Evolutionary conservation across 192 early-diverging fungal genomes (phyloP), one percentile per base, ranked within the genome.

Genomic region (Backusella circina): DNA sequence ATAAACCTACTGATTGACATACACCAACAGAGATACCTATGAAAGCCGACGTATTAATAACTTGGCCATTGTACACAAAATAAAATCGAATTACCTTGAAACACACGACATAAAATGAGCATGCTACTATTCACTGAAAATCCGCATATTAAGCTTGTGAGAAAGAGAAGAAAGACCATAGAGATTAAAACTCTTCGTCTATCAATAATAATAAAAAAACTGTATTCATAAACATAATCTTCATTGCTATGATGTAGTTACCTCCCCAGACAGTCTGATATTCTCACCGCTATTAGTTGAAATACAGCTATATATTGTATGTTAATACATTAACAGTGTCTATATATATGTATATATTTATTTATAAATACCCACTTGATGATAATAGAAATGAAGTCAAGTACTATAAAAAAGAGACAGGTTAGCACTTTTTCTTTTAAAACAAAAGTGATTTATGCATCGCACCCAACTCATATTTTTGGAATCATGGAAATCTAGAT

Each of bases 401-500:
- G 26, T 61, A 61, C 54, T 61, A 61, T 61, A 26, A 13, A 12
- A 12, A 41, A 23, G 6, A 6, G 18, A 28, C 13, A 61, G 9
- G 9, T 61, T 61, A 61, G 26, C 7, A 13, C 26, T 61, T 44
- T 35, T 35, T 35, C 5, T 35, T 35, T 35, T n/a, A 47, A 28
- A 61, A 28, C 9, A 61, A 28, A 61, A 61, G 6, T 26, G 9
- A 23, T 28, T 2, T 13, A 61, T 28, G 3, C 7, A 61, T 23
- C 23, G 10, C 28, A 61, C 54, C 54, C 54, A 61, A 61, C 54
- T 61, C 54, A 61, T 61, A 61, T 61, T 61, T 61, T 61, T 61
- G 26, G 54, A 61, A 61, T 61, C 54, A 12, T 61, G 54, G 13
- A 61, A 61, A 13, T 61, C 54, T 61, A 28, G 12, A 28, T 4